phyloP scores from a whole-genome alignment of 805 yeast species.

The Lipomyces kockii region DNA sequence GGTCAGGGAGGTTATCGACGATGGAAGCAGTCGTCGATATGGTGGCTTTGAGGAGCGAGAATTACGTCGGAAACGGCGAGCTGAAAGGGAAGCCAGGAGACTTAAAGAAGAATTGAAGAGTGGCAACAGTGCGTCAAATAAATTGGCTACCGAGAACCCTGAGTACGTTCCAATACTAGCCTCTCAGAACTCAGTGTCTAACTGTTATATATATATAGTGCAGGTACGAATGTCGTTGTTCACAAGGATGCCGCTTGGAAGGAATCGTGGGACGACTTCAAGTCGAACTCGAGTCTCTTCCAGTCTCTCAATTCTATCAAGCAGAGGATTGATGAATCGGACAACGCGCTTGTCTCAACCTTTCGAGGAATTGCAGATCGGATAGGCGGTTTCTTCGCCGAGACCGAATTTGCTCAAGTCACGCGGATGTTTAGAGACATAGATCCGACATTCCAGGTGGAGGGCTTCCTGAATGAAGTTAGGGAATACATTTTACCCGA shows the following conservation, averaged over 20 bases:
- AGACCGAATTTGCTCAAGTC: conserved; percentile 96
- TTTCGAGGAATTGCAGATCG: conserved; percentile 80
- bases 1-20: conserved; percentile 84
- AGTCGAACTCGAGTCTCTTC: conserved; percentile 71
- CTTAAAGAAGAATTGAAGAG: conserved; percentile 53
- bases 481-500: conserved; percentile 95
- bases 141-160: conserved; percentile 69
- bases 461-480: conserved; percentile 76
- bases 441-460: conserved; percentile 86
- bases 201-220: conserved; percentile 42
- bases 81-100: conserved; percentile 46
- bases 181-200: background rate
- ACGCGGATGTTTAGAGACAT: conserved; percentile 79
- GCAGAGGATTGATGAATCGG: conserved; percentile 80
- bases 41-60: conserved; percentile 92
- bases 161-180: conserved; percentile 25
- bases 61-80: conserved; percentile 74
- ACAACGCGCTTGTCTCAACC: conserved; percentile 83
- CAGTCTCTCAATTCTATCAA: conserved; percentile 63
- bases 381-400: conserved; percentile 87
- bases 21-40: conserved; percentile 83
- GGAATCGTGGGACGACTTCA: conserved; percentile 65
- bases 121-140: conserved; percentile 57
- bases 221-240: conserved; percentile 80
- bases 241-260: conserved; percentile 76